phyloP scores from a whole-genome alignment of 441 rosid species.

The Populus trichocarpa region DNA sequence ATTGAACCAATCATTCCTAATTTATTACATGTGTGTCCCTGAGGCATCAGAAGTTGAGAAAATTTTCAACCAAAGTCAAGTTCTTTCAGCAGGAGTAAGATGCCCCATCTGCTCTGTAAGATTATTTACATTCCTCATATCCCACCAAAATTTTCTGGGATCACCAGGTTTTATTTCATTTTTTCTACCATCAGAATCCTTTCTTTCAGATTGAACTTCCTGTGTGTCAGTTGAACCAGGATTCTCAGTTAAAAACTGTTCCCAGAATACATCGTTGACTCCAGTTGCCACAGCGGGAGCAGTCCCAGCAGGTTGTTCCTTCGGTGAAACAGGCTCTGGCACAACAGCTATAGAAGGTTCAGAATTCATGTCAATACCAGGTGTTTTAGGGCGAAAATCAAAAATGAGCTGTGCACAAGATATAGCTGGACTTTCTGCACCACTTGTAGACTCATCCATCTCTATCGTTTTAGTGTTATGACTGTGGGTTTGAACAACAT shows the following conservation, averaged over 20 bases:
- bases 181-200: slow-evolving; percentile 44
- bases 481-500: slow-evolving; percentile 29
- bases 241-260: slow-evolving; percentile 86
- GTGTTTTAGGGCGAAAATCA: slow-evolving; percentile 48
- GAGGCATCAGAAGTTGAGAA: slow-evolving; percentile 30
- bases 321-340: slow-evolving; percentile 31
- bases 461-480: slow-evolving; percentile 39
- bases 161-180: slow-evolving; percentile 48
- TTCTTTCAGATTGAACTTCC: slow-evolving; percentile 71
- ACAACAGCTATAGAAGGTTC: slow-evolving; percentile 47
- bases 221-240: slow-evolving; percentile 66
- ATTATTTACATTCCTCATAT: slow-evolving; percentile 58
- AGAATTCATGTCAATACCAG: slow-evolving; percentile 79
- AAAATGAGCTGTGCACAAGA: slow-evolving; percentile 50
- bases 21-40: slow-evolving; percentile 25
- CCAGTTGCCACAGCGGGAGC: slow-evolving; percentile 47
- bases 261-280: slow-evolving; percentile 87
- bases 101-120: slow-evolving; percentile 80
- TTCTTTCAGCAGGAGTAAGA: slow-evolving; percentile 74
- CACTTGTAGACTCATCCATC: slow-evolving; percentile 72
- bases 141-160: slow-evolving; percentile 62
- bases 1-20: slow-evolving; percentile 37
- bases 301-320: slow-evolving; percentile 33
- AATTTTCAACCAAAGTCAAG: slow-evolving; percentile 36
- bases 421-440: slow-evolving; percentile 61